These are phyloP conservation scores for Arthrobotrys iridis DNA, from an alignment of 2,329 filamentous ascomycete species.

Conservation along the genomic window DNA sequence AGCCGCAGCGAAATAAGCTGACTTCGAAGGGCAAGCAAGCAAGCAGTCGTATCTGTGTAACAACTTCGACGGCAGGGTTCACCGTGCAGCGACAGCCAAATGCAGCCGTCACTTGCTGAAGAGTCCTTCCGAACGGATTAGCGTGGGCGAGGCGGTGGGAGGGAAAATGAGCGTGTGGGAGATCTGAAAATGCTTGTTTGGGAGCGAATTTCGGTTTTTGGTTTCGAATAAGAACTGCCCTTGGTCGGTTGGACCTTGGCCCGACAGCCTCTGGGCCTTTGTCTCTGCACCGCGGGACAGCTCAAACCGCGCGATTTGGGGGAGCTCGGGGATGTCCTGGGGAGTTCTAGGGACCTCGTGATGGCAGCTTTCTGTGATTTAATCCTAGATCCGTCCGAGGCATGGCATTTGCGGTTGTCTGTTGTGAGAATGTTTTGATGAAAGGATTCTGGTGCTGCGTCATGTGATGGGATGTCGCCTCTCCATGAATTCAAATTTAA, in stretches of 20 bases:
- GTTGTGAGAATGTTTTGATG: slow-evolving; percentile 1
- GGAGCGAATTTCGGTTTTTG: slow-evolving; percentile 24
- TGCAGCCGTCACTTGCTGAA: slow-evolving; percentile 39
- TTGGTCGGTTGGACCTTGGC: slow-evolving; percentile 20
- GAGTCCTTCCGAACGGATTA: slow-evolving; percentile 53
- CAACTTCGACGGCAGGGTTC: slow-evolving; percentile 33
- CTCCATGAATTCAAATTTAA: not conserved
- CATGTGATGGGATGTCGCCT: slow-evolving; percentile 3
- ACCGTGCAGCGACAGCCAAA: slow-evolving; percentile 27
- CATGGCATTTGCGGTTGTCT: slow-evolving; percentile 5
- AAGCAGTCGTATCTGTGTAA: slow-evolving; percentile 27
- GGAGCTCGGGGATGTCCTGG: slow-evolving; percentile 8
- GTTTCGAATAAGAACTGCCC: slow-evolving; percentile 36
- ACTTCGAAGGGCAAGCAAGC: not conserved
- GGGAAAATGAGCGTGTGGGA: slow-evolving; percentile 27
- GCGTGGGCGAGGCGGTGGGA: slow-evolving; percentile 40
- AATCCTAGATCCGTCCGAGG: slow-evolving; percentile 9
- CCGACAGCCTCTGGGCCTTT: slow-evolving; percentile 14
- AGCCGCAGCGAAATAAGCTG: too few species aligned
- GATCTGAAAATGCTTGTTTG: slow-evolving; percentile 45
- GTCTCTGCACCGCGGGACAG: slow-evolving; percentile 14
- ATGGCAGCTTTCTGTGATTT: slow-evolving; percentile 2
- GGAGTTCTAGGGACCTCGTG: not conserved
- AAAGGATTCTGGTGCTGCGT: not conserved
- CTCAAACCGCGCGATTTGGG: slow-evolving; percentile 15